These are phyloP conservation scores for Odonthalia washingtoniensis DNA, from an alignment of 31 red algal species.

Conservation along the genomic window DNA sequence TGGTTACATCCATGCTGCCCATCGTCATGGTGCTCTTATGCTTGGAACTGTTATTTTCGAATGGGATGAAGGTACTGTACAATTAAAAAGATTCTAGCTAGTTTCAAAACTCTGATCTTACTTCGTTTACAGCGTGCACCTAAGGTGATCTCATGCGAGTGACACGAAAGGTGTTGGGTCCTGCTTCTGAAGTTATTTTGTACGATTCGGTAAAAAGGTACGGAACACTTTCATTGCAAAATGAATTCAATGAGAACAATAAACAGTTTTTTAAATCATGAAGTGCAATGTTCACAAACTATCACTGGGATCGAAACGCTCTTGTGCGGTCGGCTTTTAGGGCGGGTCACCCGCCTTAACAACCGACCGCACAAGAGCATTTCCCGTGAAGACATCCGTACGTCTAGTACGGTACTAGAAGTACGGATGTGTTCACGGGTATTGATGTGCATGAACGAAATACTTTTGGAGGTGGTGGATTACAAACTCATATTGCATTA, in stretches of 20 bases:
- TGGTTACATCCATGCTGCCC: conserved; percentile 83
- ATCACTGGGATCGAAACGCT: conserved; percentile 79
- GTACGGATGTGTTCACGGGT: conserved; percentile 85
- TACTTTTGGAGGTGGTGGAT: conserved; percentile 92
- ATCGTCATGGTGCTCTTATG: conserved; percentile 76
- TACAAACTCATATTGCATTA: conserved; percentile 81
- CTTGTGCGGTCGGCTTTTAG: conserved; percentile 64
- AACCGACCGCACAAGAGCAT: no score
- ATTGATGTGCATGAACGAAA: conserved; percentile 89
- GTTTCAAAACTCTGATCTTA: conserved; percentile 65
- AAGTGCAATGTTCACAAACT: conserved; percentile 78
- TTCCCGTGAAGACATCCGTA: no score
- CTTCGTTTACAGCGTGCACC: conserved; percentile 74
- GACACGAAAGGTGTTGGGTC: conserved; percentile 70
- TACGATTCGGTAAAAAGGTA: conserved; percentile 83
- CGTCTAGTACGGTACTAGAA: conserved; percentile 48
- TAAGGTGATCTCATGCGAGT: conserved; percentile 61
- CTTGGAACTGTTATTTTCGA: conserved; percentile 90
- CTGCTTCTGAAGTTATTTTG: conserved; percentile 88
- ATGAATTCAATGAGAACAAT: conserved; percentile 83
- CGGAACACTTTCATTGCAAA: conserved; percentile 70
- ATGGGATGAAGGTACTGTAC: conserved; percentile 21
- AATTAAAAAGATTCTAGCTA: conserved; percentile 56
- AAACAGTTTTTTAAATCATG: conserved; percentile 80
- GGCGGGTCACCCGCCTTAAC: no score